phyloP scores from a whole-genome alignment of 495 filamentous ascomycete genomes.

The Apiosordaria backusii region DNA sequence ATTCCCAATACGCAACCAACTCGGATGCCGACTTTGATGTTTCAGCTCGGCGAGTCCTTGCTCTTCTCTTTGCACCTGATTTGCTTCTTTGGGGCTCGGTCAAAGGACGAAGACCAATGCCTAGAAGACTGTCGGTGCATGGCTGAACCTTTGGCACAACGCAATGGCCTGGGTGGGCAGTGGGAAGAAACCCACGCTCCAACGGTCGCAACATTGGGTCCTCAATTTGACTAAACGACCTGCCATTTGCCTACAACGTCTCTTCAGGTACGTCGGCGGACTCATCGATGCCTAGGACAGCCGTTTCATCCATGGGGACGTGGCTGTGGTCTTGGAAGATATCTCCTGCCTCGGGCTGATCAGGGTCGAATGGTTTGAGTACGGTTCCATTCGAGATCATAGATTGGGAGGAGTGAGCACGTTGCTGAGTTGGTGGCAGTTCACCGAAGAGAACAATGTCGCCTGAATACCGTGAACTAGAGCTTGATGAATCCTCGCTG shows the following conservation, averaged over 20 bases:
- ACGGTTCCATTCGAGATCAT: neutral
- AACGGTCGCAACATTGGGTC: neutral
- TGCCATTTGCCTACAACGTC: conserved; percentile 4
- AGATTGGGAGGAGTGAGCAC: neutral
- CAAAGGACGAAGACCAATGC: neutral
- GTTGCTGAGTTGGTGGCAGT: neutral
- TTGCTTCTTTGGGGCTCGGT: conserved; percentile 1
- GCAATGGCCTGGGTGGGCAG: conserved; percentile 8
- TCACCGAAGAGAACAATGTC: neutral
- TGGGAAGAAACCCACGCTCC: neutral
- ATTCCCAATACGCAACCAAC: conserved; percentile 27
- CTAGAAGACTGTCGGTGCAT: neutral
- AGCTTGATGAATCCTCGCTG: neutral
- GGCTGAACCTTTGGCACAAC: conserved; percentile 12
- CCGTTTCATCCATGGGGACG: neutral
- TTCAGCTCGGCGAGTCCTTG: conserved; percentile 2
- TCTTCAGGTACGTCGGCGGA: neutral
- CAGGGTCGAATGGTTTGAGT: neutral
- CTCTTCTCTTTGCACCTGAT: neutral
- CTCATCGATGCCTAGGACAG: neutral
- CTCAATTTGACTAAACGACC: neutral
- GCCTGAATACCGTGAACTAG: neutral
- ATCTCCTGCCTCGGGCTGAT: neutral
- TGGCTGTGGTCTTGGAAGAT: neutral
- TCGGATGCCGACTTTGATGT: conserved; percentile 20